Percentiles rank a stretch among this genome's conserved stretches.
These are phyloP conservation scores for Cladophialophora chaetospira DNA, from an alignment of 2,329 filamentous ascomycete genomes.

Conservation along the genomic window DNA sequence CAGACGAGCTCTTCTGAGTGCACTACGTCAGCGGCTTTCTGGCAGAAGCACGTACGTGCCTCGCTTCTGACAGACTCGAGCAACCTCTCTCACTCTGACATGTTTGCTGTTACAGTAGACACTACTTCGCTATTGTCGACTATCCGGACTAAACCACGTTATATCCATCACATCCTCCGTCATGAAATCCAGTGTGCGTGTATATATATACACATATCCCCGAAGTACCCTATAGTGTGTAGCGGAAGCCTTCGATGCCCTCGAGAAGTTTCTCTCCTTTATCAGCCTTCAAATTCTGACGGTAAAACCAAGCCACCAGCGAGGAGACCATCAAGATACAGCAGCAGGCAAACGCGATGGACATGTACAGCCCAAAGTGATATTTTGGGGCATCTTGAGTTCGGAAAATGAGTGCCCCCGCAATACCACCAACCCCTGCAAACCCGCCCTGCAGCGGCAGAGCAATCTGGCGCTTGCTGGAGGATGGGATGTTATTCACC, in stretches of 20 bases:
- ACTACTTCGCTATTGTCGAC: too few species aligned
- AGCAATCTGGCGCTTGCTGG: slow-evolving; percentile 35
- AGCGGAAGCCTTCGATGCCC: slow-evolving; percentile 43
- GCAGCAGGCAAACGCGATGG: neutral
- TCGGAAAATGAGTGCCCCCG: slow-evolving; percentile 71
- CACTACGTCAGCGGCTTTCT: neutral
- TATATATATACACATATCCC: too few species aligned
- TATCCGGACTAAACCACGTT: too few species aligned
- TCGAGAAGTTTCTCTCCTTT: slow-evolving; percentile 55
- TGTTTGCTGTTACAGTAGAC: too few species aligned
- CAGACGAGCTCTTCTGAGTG: neutral
- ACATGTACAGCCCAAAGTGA: slow-evolving; percentile 35
- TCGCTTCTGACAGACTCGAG: neutral
- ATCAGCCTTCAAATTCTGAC: slow-evolving; percentile 52
- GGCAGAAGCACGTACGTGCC: neutral
- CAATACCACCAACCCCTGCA: slow-evolving; percentile 71
- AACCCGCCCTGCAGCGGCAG: slow-evolving; percentile 5
- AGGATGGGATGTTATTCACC: slow-evolving; percentile 74
- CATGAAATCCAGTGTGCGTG: too few species aligned
- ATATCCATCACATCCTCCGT: too few species aligned
- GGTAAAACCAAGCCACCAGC: slow-evolving; percentile 58
- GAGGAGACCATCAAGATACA: neutral
- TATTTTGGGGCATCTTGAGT: slow-evolving; percentile 40
- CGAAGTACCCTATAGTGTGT: slow-evolving; percentile 38
- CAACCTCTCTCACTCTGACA: too few species aligned